Percentiles rank a stretch among this genome's conserved stretches.
These are phyloP conservation scores for Aphanomyces stellatus DNA, from an alignment of 352 stramenopile genomes.

Conservation along the genomic window DNA sequence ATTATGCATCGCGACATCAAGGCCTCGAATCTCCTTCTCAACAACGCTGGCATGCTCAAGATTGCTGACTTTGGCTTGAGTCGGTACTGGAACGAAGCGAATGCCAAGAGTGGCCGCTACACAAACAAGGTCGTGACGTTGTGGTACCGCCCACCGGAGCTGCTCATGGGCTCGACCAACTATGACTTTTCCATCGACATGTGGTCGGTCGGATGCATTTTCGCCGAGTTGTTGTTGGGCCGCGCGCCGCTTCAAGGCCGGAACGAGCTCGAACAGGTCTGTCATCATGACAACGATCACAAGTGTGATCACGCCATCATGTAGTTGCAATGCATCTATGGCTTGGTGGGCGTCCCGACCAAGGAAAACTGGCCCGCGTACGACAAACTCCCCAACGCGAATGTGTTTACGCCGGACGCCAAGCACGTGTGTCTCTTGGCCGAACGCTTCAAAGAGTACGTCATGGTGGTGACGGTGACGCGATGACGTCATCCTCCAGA, in stretches of 20 bases:
- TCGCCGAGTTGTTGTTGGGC: constrained; percentile 67
- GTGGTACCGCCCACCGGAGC: constrained; percentile 91
- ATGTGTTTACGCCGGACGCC: constrained; percentile 60
- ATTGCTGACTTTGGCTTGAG: constrained; percentile 77
- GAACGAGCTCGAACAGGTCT: constrained; percentile 74
- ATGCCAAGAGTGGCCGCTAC: constrained; percentile 70
- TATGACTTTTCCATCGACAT: constrained; percentile 92
- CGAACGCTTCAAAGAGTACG: constrained; percentile 76
- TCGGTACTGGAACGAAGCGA: constrained; percentile 79
- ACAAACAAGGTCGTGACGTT: constrained; percentile 95
- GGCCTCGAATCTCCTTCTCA: constrained; percentile 74
- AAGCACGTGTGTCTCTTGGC: constrained; percentile 66
- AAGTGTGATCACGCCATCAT: not conserved
- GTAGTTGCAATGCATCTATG: constrained; percentile 73
- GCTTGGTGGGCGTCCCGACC: constrained; percentile 60
- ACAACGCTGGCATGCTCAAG: constrained; percentile 80
- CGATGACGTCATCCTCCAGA: constrained; percentile 26
- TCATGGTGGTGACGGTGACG: not conserved
- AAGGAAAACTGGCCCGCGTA: constrained; percentile 75
- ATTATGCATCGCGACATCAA: constrained; percentile 85
- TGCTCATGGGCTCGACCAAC: constrained; percentile 86
- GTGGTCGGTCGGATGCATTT: constrained; percentile 91
- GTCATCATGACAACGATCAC: not conserved
- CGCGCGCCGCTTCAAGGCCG: constrained; percentile 77
- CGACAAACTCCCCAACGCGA: constrained; percentile 59